Conservation (phyloP, 345 rosid genomes). For the Linum trigynum region DNA sequence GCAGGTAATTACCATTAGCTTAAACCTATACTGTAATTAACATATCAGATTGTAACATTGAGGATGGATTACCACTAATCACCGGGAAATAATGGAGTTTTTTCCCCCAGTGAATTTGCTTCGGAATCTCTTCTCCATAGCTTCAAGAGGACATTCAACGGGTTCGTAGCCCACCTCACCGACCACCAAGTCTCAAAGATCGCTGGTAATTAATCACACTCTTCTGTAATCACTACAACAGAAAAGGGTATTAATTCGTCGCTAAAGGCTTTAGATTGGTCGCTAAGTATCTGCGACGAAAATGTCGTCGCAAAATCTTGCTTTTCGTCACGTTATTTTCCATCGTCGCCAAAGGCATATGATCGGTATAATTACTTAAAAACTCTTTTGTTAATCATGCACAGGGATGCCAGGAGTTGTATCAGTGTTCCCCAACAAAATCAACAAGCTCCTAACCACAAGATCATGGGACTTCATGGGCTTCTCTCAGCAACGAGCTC, state of each 20-base stretch:
- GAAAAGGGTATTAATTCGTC: background rate
- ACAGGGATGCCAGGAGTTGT: slow-evolving; percentile 8
- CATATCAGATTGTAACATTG: background rate
- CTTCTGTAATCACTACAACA: background rate
- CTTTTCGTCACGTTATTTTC: too few species aligned
- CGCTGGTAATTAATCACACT: background rate
- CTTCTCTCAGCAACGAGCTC: background rate
- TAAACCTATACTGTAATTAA: background rate
- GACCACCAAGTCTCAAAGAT: background rate
- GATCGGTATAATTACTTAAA: too few species aligned
- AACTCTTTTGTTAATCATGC: background rate
- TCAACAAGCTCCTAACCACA: background rate
- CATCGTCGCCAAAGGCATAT: too few species aligned
- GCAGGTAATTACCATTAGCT: background rate
- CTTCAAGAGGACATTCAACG: slow-evolving; percentile 6
- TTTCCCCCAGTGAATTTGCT: background rate
- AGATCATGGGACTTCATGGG: slow-evolving; percentile 10
- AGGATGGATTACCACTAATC: background rate
- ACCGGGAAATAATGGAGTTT: background rate
- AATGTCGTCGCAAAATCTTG: too few species aligned
- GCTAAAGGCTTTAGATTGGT: background rate
- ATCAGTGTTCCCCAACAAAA: slow-evolving; percentile 6
- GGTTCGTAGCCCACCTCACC: slow-evolving; percentile 3
- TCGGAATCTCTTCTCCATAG: background rate
- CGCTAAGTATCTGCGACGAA: too few species aligned